These are phyloP conservation scores for Pyrus pyrifolia DNA, from an alignment of 306 rosid species.

Conservation along the genomic window DNA sequence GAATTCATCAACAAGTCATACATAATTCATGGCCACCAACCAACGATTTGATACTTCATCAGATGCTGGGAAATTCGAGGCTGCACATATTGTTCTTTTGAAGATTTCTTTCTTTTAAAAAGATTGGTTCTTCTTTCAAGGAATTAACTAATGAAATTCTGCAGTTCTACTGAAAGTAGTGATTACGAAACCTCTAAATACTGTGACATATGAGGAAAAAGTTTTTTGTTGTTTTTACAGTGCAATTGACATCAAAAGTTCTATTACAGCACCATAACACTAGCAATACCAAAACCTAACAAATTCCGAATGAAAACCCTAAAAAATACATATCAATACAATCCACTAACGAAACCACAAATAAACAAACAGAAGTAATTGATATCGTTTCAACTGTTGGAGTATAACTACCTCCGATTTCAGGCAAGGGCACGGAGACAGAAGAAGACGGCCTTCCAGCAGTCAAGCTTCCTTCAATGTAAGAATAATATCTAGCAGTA, in stretches of 20 bases:
- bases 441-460: slow-evolving; percentile 46
- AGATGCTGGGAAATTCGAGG: background rate
- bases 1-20: slow-evolving; percentile 4
- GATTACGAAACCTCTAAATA: background rate
- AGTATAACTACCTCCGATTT: slow-evolving; percentile 49
- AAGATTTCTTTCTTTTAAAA: background rate
- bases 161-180: background rate
- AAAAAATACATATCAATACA: background rate
- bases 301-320: background rate
- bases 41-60: background rate
- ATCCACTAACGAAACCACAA: background rate
- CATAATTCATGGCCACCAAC: background rate
- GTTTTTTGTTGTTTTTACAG: background rate
- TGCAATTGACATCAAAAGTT: background rate
- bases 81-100: background rate
- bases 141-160: background rate
- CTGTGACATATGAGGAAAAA: background rate
- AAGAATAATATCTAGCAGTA: slow-evolving; percentile 21
- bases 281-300: background rate
- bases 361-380: background rate
- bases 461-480: slow-evolving; percentile 42
- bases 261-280: background rate
- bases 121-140: background rate
- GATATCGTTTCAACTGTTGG: background rate
- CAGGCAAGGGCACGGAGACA: slow-evolving; percentile 33